Evolutionary conservation across 768 basidiomycete genomes (phyloP), one percentile per base, ranked within the genome.

Genomic region (Calocybe gangraenosa): DNA sequence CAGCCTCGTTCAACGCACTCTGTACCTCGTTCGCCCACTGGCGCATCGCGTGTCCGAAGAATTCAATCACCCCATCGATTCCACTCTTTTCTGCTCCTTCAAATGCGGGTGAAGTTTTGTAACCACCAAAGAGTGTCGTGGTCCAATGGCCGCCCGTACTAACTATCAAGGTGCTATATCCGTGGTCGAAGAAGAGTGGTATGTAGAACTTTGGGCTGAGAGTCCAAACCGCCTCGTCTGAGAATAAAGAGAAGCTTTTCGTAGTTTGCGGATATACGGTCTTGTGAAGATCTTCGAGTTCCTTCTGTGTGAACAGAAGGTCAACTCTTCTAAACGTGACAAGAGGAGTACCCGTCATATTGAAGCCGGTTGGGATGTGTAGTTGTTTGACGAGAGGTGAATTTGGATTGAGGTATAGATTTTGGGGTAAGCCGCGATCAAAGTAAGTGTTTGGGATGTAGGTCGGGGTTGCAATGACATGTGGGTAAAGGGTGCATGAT

Each of bases 111-210:
- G 46, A 40, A 3, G 38, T 32, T 2, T 51, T 48, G 36, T 65
- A 65, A 7, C 64, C 66, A 6, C 60, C 58, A 56, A 85, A 73
- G 18, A 80, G 53, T 0, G 70, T 74, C 3, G 76, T 75, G 1
- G 81, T 84, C 84, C 84, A 86, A 58, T 85, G 84, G 0, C 82
- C 83, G 3, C 65, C 84, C 0, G 83, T 85, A 60, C 73, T 81
- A 20, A 78, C 73, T 46, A 86, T 55, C 59, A 86, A 65, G 8
- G 81, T 84, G 33, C 72, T 71, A 58, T 82, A 86, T 50, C 79
- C 76, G 5, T 58, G 71, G 15, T 68, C 59, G 8, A 74, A 59
- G 61, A 85, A 76, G 14, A 71, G 52, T 21, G 66, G 60, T 54
- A 82, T 64, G 60, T 83, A 83, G 37, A 78, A 75, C 1, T 64